A percentile compares a stretch with the other conserved stretches of the same genome.
These are phyloP conservation scores for Aurantiochytrium sp. DNA, from an alignment of 108 stramenopile genomes.

Conservation along the genomic window DNA sequence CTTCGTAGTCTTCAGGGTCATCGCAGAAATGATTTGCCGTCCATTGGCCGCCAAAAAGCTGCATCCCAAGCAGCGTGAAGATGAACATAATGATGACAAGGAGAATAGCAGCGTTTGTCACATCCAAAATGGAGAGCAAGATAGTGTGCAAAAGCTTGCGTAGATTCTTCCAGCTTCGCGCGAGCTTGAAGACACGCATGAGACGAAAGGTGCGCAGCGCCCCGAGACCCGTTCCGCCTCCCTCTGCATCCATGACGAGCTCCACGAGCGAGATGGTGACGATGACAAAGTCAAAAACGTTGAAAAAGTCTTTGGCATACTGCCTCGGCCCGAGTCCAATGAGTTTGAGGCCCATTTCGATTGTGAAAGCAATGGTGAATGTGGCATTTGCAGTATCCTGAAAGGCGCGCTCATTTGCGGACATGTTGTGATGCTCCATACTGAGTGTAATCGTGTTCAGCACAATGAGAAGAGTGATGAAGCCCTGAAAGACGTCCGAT, in stretches of 20 bases:
- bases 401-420: not conserved
- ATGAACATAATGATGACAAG: conserved; percentile 61
- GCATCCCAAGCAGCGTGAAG: conserved; percentile 57
- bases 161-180: conserved; percentile 53
- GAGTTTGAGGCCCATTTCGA: conserved; percentile 49
- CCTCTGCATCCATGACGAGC: conserved; percentile 29
- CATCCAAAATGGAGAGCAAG: conserved; percentile 43
- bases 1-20: not conserved
- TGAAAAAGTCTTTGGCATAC: conserved; percentile 41
- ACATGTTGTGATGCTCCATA: conserved; percentile 56
- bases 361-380: conserved; percentile 52
- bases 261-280: conserved; percentile 53
- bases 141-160: conserved; percentile 53
- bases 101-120: conserved; percentile 56
- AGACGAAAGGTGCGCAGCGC: conserved; percentile 59
- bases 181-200: conserved; percentile 65
- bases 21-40: not conserved
- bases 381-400: conserved; percentile 49
- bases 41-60: conserved; percentile 45
- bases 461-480: conserved; percentile 37
- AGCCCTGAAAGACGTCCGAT: not conserved
- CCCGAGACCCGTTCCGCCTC: conserved; percentile 35
- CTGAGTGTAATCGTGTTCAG: conserved; percentile 61
- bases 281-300: conserved; percentile 56
- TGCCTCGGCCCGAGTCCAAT: conserved; percentile 38